Base-by-base conservation (phyloP, 352 stramenopile genomes). In the Nothophytophthora sp. region DNA sequence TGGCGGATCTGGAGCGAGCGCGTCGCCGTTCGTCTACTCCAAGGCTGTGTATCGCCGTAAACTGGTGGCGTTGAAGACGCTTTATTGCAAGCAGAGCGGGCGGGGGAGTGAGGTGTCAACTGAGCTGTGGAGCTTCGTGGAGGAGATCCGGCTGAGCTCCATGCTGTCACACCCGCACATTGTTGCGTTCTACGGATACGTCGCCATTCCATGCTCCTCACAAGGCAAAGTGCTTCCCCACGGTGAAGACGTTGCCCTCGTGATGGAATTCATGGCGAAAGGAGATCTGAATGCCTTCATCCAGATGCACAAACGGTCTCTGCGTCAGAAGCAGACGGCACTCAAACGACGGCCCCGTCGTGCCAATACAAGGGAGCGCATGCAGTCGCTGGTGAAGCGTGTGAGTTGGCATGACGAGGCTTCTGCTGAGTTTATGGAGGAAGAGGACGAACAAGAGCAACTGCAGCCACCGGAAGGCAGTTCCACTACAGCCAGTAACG, bases 251-350 rank as follows among this genome's bases (percentile, higher is more conserved):
- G 32, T 81, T 43, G 57, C 60, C 5, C 52, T 84, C 12, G 65
- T 73, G 18, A 73, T 66, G 48, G 63, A 81, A n/a, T 70, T 59
- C 22, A 70, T 79, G 56, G 27, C 41, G 9, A 55, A 72, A 15
- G 63, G 67, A 2, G 64, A 73, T 13, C 53, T 84, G 18, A 66
- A 79, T 24, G 50, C 42, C 15, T 63, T 81, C 35, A 70, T 84
- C 20, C 39, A 73, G 18, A 16, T 22, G 4, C 69, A 72, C 19
- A 71, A 69, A 24, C 46, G 52, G 4, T 44, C 22, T 16, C 19
- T 70, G 7, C 56, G 61, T 4, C 23, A 44, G 0, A 48, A 46
- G 12, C 39, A 54, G 37, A 19, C 32, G 11, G 33, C 47, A 28
- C 15, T 34, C 20, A 45, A 58, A 9, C 34, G 39, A 27, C 28